These are phyloP conservation scores for Leishmania martiniquensis DNA, from an alignment of 208 protist species.

Conservation along the genomic window DNA sequence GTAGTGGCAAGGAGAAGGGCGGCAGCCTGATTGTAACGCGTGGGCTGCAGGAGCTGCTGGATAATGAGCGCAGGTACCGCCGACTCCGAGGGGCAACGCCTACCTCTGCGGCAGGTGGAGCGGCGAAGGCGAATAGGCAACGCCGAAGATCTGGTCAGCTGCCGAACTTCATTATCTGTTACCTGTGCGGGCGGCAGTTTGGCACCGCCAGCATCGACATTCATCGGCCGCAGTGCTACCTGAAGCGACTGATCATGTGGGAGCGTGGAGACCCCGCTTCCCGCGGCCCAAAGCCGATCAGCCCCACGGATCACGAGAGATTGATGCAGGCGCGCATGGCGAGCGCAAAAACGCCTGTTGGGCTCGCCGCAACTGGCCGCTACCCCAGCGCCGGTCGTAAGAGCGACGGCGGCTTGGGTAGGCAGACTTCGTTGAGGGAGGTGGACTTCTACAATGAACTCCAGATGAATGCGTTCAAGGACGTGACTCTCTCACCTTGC, in stretches of 20 bases:
- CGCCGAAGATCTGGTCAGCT: slow-evolving; percentile 23
- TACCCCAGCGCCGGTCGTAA: neutral
- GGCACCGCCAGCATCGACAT: slow-evolving; percentile 83
- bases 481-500: slow-evolving; percentile 71
- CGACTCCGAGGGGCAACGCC: neutral
- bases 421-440: slow-evolving; percentile 22
- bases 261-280: slow-evolving; percentile 71
- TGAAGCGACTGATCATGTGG: slow-evolving; percentile 92
- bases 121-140: slow-evolving; percentile 17
- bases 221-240: slow-evolving; percentile 93
- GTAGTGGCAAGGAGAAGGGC: slow-evolving; percentile 5
- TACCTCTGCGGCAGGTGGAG: neutral
- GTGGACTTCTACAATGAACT: slow-evolving; percentile 81
- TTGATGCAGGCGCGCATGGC: slow-evolving; percentile 37
- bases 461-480: slow-evolving; percentile 81
- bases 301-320: slow-evolving; percentile 66
- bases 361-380: neutral
- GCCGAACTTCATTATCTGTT: slow-evolving; percentile 88
- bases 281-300: slow-evolving; percentile 76
- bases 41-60: slow-evolving; percentile 70
- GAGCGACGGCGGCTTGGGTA: slow-evolving; percentile 10
- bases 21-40: slow-evolving; percentile 68
- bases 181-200: slow-evolving; percentile 92
- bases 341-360: slow-evolving; percentile 9
- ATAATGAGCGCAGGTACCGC: slow-evolving; percentile 50